phyloP scores from a whole-genome alignment of 1,284 basidiomycete species.

The Wolfiporia cocos region DNA sequence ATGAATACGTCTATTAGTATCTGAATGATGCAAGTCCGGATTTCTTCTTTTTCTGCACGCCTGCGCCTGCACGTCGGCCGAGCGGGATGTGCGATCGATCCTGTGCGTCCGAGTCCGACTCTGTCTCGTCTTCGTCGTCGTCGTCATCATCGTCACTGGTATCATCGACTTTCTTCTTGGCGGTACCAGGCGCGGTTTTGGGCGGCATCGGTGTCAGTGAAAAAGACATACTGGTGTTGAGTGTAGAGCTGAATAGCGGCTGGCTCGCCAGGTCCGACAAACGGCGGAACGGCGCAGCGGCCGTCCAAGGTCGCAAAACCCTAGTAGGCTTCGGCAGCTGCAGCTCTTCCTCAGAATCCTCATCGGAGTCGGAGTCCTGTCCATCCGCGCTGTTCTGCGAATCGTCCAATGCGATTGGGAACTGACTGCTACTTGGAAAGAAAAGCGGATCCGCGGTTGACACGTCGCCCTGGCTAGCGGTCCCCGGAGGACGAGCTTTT shows the following conservation, averaged over 20 bases:
- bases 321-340: conserved; percentile 18
- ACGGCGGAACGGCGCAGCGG: conserved; percentile 32
- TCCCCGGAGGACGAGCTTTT: too few relatives aligned
- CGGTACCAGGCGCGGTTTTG: conserved; percentile 21
- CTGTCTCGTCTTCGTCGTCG: conserved; percentile 33
- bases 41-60: conserved; percentile 15
- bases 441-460: conserved; percentile 20
- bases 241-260: conserved; percentile 29
- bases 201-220: conserved; percentile 19
- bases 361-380: conserved; percentile 29
- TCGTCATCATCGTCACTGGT: conserved; percentile 30
- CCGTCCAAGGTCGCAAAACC: conserved; percentile 16
- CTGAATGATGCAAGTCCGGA: not conserved
- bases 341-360: conserved; percentile 17
- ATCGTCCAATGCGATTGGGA: conserved; percentile 12
- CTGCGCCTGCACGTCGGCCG: conserved; percentile 44
- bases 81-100: conserved; percentile 50
- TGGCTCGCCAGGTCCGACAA: conserved; percentile 50
- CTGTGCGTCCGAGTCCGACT: conserved; percentile 29
- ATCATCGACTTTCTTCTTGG: conserved; percentile 29
- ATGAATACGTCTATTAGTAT: too few relatives aligned
- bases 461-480: too few relatives aligned
- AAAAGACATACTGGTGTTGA: conserved; percentile 17
- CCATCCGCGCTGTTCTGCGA: conserved; percentile 8
- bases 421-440: conserved; percentile 25